phyloP scores from a whole-genome alignment of 1,139 yeast genomes.

The Nakaseomyces sp. region DNA sequence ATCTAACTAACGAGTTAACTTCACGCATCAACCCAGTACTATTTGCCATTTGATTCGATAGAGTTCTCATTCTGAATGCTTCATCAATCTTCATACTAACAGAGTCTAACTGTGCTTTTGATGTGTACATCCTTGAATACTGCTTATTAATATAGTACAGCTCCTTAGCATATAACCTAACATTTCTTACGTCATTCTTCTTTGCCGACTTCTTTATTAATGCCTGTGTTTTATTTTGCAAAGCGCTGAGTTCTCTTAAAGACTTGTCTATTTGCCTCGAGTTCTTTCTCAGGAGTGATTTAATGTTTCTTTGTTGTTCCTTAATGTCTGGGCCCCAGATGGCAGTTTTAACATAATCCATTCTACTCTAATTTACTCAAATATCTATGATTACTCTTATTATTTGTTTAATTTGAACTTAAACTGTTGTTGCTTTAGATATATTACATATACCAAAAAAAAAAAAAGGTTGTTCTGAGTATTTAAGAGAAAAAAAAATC shows the following conservation, averaged over 20 bases:
- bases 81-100: constrained; percentile 86
- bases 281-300: constrained; percentile 72
- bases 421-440: too few relatives aligned
- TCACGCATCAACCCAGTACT: constrained; percentile 83
- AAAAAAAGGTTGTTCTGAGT: too few relatives aligned
- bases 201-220: constrained; percentile 71
- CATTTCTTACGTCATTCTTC: constrained; percentile 66
- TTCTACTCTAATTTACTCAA: too few relatives aligned
- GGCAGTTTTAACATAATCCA: constrained; percentile 72
- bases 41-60: constrained; percentile 73
- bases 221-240: constrained; percentile 67
- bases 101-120: constrained; percentile 79
- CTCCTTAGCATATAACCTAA: constrained; percentile 75
- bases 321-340: constrained; percentile 95
- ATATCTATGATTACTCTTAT: too few relatives aligned
- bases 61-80: constrained; percentile 76
- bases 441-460: too few relatives aligned
- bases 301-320: constrained; percentile 86
- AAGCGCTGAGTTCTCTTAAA: constrained; percentile 51
- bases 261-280: constrained; percentile 73
- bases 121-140: constrained; percentile 60
- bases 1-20: constrained; percentile 64
- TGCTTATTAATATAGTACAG: constrained; percentile 67
- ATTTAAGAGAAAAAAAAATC: too few relatives aligned
- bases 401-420: too few relatives aligned